Percentiles rank a stretch among this genome's conserved stretches.
These are phyloP conservation scores for Magnolia kwangsiensis DNA, from an alignment of 164 flowering plant genomes.

Conservation along the genomic window DNA sequence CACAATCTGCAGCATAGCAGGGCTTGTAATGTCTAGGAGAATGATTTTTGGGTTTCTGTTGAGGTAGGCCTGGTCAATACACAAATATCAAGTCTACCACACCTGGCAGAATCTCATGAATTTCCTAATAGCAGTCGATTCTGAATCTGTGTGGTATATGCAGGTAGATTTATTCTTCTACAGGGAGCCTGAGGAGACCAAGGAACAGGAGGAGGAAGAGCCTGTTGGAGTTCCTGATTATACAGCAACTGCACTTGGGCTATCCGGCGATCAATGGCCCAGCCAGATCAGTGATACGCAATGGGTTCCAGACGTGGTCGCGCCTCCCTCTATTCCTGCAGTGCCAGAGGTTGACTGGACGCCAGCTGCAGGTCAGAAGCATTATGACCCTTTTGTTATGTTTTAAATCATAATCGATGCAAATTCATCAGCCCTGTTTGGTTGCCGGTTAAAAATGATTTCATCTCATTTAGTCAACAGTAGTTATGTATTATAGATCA, in stretches of 20 bases:
- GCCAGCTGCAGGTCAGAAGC: slow-evolving; percentile 28
- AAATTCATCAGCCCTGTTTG: too few species aligned
- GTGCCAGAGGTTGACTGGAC: slow-evolving; percentile 27
- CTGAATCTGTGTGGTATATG: not conserved
- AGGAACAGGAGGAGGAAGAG: slow-evolving; percentile 67
- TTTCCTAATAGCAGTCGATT: too few species aligned
- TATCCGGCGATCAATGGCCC: slow-evolving; percentile 35
- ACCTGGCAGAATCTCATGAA: not conserved
- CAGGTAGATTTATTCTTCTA: slow-evolving; percentile 86
- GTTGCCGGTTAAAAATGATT: too few species aligned
- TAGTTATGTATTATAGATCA: too few species aligned
- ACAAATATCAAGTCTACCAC: too few species aligned
- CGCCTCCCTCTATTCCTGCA: slow-evolving; percentile 21
- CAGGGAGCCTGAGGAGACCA: slow-evolving; percentile 81
- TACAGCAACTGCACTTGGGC: slow-evolving; percentile 15
- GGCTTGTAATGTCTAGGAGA: too few species aligned
- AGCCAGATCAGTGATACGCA: slow-evolving; percentile 31
- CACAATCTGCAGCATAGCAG: too few species aligned
- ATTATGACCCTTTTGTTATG: too few species aligned
- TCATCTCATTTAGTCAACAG: too few species aligned
- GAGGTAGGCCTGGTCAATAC: too few species aligned
- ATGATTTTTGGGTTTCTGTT: not conserved
- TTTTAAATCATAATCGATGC: too few species aligned
- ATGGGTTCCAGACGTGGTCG: slow-evolving; percentile 32
- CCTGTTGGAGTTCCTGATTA: slow-evolving; percentile 26